phyloP scores from a whole-genome alignment of 768 basidiomycete species.

The Lactarius trivialis region DNA sequence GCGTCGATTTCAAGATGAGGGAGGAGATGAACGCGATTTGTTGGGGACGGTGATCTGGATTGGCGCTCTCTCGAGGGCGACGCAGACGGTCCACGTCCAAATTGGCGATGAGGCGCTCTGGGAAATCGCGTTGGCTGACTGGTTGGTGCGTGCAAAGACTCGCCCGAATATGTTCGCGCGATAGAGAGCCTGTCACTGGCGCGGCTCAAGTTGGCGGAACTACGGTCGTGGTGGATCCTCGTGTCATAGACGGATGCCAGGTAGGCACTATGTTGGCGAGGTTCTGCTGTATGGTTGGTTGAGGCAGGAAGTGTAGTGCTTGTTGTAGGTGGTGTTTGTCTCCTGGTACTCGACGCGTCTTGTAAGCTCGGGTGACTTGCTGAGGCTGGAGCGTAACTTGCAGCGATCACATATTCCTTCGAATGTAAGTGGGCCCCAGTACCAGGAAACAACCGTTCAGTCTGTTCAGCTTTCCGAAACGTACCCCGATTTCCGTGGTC shows the following conservation, averaged over 20 bases:
- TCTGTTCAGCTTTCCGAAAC: neutral
- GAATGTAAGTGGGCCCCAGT: neutral
- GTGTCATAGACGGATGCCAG: neutral
- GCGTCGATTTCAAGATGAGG: neutral
- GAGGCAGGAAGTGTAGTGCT: neutral
- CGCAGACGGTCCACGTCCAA: neutral
- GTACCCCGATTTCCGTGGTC: neutral
- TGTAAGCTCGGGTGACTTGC: neutral
- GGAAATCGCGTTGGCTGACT: neutral
- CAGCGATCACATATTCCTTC: conserved; percentile 1
- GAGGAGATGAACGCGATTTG: neutral
- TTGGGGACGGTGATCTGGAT: neutral
- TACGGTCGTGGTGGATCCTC: neutral
- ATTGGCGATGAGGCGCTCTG: neutral
- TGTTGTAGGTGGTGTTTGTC: neutral
- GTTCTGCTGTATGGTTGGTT: neutral
- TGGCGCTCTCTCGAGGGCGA: neutral
- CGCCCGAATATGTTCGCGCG: neutral
- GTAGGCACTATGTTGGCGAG: neutral
- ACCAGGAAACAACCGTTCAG: neutral
- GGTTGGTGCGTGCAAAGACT: neutral
- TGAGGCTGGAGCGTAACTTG: conserved; percentile 3
- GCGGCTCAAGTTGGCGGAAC: neutral
- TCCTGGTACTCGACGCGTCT: neutral
- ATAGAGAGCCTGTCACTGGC: conserved; percentile 3